Conservation (phyloP, 176 grass and related monocot species). For the Miscanthus lutarioriparius region DNA sequence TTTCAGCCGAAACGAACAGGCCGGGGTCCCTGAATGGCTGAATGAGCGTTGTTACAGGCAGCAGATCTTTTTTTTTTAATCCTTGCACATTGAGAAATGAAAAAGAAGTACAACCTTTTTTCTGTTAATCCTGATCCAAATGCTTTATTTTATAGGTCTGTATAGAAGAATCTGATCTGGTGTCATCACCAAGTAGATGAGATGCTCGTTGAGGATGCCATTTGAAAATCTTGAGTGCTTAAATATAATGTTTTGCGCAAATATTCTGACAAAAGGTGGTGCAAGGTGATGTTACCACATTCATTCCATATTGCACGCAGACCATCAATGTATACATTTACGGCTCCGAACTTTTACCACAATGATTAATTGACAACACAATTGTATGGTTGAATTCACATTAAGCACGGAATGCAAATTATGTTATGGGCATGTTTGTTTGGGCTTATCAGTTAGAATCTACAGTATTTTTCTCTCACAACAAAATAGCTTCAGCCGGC, state of each 20-base stretch:
- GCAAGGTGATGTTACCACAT: constrained; percentile 24
- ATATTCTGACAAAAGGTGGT: constrained; percentile 4
- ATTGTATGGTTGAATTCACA: not conserved
- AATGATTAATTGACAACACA: not conserved
- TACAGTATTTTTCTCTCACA: too few relatives aligned
- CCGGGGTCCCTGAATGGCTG: not conserved
- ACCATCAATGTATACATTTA: constrained; percentile 4
- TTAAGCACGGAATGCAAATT: constrained; percentile 10
- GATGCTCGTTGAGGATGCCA: constrained; percentile 15
- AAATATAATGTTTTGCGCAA: not conserved
- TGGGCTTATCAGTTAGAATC: too few relatives aligned
- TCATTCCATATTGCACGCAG: not conserved
- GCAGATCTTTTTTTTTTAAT: not conserved
- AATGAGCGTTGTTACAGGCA: constrained; percentile 17
- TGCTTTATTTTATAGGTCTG: constrained; percentile 29
- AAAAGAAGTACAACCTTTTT: constrained; percentile 19
- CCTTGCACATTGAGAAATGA: constrained; percentile 20
- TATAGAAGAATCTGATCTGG: constrained; percentile 36
- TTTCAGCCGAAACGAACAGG: too few relatives aligned
- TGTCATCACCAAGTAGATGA: constrained; percentile 11
- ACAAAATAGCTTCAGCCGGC: too few relatives aligned
- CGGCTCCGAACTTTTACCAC: constrained; percentile 1
- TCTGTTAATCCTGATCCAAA: constrained; percentile 18
- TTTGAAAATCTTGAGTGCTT: constrained; percentile 22
- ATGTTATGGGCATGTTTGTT: too few relatives aligned